Evolutionary conservation across 208 protist genomes (phyloP).

Genomic region (Willaertia magna): DNA sequence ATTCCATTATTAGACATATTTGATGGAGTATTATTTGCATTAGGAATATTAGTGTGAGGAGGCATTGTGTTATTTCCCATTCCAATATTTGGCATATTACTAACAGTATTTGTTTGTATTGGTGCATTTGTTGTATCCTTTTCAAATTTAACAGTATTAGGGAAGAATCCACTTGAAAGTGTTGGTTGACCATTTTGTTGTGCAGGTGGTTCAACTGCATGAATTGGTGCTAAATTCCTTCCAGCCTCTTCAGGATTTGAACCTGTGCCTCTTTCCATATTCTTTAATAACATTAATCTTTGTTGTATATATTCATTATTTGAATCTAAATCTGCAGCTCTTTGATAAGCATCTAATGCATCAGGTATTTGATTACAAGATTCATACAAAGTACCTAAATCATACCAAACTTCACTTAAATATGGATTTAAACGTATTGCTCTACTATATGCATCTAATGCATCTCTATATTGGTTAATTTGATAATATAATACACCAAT

Average conservation of each 20-base stretch:
- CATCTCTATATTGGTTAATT: conserved; percentile 44
- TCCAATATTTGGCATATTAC: neutral
- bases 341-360: conserved; percentile 44
- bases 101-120: neutral
- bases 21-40: neutral
- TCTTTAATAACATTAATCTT: conserved; percentile 19
- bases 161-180: neutral
- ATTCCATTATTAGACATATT: neutral
- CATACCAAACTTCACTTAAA: conserved; percentile 46
- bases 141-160: conserved; percentile 9
- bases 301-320: conserved; percentile 39
- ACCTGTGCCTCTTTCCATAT: neutral
- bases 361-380: conserved; percentile 41
- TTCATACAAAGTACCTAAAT: conserved; percentile 53
- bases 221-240: neutral
- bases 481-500: conserved; percentile 57
- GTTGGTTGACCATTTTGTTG: neutral
- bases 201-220: neutral
- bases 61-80: neutral
- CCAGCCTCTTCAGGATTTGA: neutral
- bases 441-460: conserved; percentile 46
- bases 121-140: neutral
- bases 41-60: neutral
- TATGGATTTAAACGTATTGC: conserved; percentile 49
- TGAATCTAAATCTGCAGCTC: conserved; percentile 40